Evolutionary conservation across 306 rosid species (phyloP), one percentile per base, ranked within the genome.

Genomic region (Dalbergia cultrata): DNA sequence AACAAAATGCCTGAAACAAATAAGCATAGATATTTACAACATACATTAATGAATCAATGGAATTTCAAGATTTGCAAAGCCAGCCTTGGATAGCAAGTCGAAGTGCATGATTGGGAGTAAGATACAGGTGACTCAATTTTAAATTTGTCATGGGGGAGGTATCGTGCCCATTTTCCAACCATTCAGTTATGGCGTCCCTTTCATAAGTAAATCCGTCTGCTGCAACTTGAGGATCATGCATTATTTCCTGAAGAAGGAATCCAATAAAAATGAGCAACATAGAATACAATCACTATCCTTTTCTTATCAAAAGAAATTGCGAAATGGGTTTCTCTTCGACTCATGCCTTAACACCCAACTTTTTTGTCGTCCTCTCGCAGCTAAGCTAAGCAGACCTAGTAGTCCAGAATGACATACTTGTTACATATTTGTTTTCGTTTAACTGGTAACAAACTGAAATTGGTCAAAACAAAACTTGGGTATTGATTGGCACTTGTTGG

Each of bases 171-270:
- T 84, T 86, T 69, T 82, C 85, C 72, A 91, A 64, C 97, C 98
- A 91, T 66, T 87, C 89, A 6, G 81, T 78, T 44, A 91, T 83
- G 35, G 98, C 98, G 78, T 91, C 92, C 52, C 94, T 89, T 83
- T 93, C 97, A 17, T 93, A 93, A 5, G 97, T 91, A 81, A 88
- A 91, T 72, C 97, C 97, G 26, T 91, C 97, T 11, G 93, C 97
- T 34, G 94, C 97, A 70, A 93, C 87, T 66, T 86, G 93, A 19
- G 97, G 97, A 70, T 93, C 93, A 4, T 83, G 86, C 97, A 93
- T 93, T 75, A 90, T 90, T 79, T 93, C 97, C 97, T 93, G 93
- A 74, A 89, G 59, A 59, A 78, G 26, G 75, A 75, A 82, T 5
- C 52, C 72, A 31, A 67, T 13, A 69, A 34, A 76, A 14, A 64